Conservation (phyloP, 176 grass and related monocot species). For the Cocos nucifera region DNA sequence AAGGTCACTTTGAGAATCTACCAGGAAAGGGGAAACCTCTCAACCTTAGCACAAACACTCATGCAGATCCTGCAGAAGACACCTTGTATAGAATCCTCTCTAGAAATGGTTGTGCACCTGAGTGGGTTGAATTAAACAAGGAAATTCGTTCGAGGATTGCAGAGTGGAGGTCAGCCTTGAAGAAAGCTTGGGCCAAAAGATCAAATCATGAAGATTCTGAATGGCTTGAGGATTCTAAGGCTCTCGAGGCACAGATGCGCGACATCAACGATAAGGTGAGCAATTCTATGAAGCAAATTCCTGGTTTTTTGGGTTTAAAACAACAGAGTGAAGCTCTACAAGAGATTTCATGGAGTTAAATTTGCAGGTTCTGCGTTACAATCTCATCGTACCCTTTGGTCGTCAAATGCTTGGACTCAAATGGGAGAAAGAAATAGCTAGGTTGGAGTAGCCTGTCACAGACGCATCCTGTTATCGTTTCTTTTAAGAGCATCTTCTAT, state of each 20-base stretch:
- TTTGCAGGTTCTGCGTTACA: slow-evolving; percentile 76
- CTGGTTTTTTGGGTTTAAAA: no score
- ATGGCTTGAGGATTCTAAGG: slow-evolving; percentile 36
- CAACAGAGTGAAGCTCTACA: no score
- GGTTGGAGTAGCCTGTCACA: slow-evolving; percentile 22
- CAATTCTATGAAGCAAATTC: neutral
- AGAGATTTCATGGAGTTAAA: no score
- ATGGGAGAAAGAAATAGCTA: slow-evolving; percentile 82
- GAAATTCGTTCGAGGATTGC: slow-evolving; percentile 51
- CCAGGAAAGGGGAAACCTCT: slow-evolving; percentile 81
- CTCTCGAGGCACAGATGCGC: slow-evolving; percentile 52
- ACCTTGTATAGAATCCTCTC: slow-evolving; percentile 81
- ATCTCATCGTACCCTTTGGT: slow-evolving; percentile 77
- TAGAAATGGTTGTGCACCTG: slow-evolving; percentile 56
- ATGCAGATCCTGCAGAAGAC: slow-evolving; percentile 79
- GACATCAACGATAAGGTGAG: slow-evolving; percentile 75
- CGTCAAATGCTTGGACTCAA: slow-evolving; percentile 83
- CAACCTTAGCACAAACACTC: slow-evolving; percentile 51
- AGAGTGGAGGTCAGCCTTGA: slow-evolving; percentile 46
- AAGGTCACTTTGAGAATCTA: slow-evolving; percentile 87
- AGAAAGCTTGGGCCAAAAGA: slow-evolving; percentile 39
- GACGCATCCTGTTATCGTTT: no score
- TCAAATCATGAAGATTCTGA: slow-evolving; percentile 20
- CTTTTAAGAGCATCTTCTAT: no score
- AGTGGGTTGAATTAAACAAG: slow-evolving; percentile 88